Evolutionary conservation across 2,329 filamentous ascomycete species (phyloP), one percentile per base, ranked within the genome.

Genomic region (Geosmithia putterillii): DNA sequence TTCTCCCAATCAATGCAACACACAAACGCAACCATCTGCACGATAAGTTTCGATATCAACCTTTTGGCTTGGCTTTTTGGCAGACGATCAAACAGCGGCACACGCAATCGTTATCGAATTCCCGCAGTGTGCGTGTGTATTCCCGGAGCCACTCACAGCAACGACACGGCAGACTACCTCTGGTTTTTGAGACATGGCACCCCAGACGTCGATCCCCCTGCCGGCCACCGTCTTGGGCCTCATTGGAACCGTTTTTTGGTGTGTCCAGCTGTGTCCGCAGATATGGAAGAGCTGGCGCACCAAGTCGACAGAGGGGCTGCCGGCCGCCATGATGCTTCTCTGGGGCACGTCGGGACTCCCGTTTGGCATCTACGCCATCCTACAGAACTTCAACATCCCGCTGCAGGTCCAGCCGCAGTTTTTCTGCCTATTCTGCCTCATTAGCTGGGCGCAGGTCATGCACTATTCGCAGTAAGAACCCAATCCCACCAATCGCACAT

Each of bases 151-250:
- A 32, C 10, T 32, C 10, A 32, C 28, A 32, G 10, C 5, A 3
- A 3, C 28, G 28, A 14, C 28, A 9, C 28, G 10, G 10, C 28
- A 32, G 28, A 12, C 15, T 32, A 12, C 10, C 28, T 12, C 28
- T 4, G 28, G 10, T 3, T 32, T 14, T 32, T 12, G 28, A 12
- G 15, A 12, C 15, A 40, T 40, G 40, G 17, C 22, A 17, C 25
- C 40, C 17, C 40, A 41, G 32, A 35, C 35, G 23, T 45, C 44
- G 21, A 45, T 42, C 20, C 44, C 21, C 18, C 40, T 40, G 40
- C 35, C 35, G 25, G 44, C 40, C 22, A 45, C 18, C 15, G 38
- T 35, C 35, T 37, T 40, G 7, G 38, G 38, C 3, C 19, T 40
- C 9, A 40, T 40, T 40, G 38, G 38, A 4, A 40, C 38, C 7